A percentile compares a stretch with the other conserved stretches of the same genome.
Evolutionary conservation across 2,329 filamentous ascomycete species (phyloP).

Genomic region (Albophoma yamanashiensis): DNA sequence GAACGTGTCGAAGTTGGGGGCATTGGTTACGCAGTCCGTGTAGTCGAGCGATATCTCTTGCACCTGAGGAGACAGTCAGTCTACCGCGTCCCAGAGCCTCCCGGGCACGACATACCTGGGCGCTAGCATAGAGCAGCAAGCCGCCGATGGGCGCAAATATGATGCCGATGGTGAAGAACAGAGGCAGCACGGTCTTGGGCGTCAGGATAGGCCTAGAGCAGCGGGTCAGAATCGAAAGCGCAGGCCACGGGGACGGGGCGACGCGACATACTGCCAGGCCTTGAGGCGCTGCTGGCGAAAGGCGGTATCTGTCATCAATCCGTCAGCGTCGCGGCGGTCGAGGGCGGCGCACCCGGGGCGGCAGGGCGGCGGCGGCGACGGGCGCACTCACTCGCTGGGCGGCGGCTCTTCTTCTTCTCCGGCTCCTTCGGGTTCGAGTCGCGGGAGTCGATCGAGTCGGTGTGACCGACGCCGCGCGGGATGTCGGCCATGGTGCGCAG

Average conservation of each 20-base stretch:
- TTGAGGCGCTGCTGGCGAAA: constrained; percentile 95
- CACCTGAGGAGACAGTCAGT: constrained; percentile 42
- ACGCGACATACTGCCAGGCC: constrained; percentile 80
- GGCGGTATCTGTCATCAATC: constrained; percentile 63
- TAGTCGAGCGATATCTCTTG: constrained; percentile 91
- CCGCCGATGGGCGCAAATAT: constrained; percentile 93
- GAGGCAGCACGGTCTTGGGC: constrained; percentile 81
- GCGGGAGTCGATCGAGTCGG: constrained; percentile 44
- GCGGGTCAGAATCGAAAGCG: not conserved
- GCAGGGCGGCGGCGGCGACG: constrained; percentile 1
- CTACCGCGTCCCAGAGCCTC: not conserved
- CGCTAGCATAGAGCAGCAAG: constrained; percentile 74
- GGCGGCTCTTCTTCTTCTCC: constrained; percentile 83
- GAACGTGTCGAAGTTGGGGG: constrained; percentile 32
- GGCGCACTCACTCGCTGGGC: constrained; percentile 69
- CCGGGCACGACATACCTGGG: constrained; percentile 44
- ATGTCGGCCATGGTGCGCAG: constrained; percentile 33
- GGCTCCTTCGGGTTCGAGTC: constrained; percentile 39
- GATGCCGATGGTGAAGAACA: constrained; percentile 84
- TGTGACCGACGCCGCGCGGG: constrained; percentile 30
- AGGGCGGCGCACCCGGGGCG: not conserved
- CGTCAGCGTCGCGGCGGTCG: constrained; percentile 10
- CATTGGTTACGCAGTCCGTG: constrained; percentile 57
- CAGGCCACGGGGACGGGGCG: not conserved
- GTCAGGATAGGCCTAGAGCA: constrained; percentile 75